Evolutionary conservation across 2,329 filamentous ascomycete species (phyloP).

Genomic region (Drechslerella dactyloides): DNA sequence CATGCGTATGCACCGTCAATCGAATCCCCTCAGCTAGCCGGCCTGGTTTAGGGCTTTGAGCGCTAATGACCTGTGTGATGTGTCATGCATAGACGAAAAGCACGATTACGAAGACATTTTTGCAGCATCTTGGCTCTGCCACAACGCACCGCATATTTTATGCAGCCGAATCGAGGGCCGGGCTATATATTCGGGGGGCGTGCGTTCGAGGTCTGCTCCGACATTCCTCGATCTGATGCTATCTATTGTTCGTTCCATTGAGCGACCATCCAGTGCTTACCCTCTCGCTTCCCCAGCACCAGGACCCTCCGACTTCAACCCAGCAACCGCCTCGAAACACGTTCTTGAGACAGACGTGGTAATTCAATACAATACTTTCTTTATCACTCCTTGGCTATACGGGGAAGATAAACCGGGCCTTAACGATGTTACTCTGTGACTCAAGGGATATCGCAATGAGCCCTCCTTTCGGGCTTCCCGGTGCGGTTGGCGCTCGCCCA

Average conservation of each 20-base stretch:
- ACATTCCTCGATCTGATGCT: slow-evolving; percentile 2
- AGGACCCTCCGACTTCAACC: slow-evolving; percentile 23
- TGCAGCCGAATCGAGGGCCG: slow-evolving; percentile 31
- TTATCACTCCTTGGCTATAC: slow-evolving; percentile 29
- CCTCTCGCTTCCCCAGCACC: slow-evolving; percentile 25
- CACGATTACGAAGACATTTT: slow-evolving; percentile 12
- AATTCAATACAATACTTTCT: slow-evolving; percentile 45
- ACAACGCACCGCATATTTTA: slow-evolving; percentile 17
- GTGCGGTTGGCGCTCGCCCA: slow-evolving; percentile 34
- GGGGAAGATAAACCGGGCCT: slow-evolving; percentile 44
- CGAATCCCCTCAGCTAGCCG: not conserved
- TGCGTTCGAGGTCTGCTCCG: slow-evolving; percentile 35
- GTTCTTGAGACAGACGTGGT: slow-evolving; percentile 43
- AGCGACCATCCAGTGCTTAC: slow-evolving; percentile 14
- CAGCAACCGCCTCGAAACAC: slow-evolving; percentile 20
- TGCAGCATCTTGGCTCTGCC: not conserved
- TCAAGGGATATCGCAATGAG: slow-evolving; percentile 51
- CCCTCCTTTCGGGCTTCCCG: slow-evolving; percentile 42
- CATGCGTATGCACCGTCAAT: not conserved
- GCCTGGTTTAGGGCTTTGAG: slow-evolving; percentile 23
- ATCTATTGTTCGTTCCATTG: slow-evolving; percentile 5
- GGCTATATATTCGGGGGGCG: slow-evolving; percentile 37
- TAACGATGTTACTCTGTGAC: slow-evolving; percentile 51
- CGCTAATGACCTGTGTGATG: slow-evolving; percentile 26
- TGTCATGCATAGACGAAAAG: slow-evolving; percentile 23